Conservation (phyloP, 495 filamentous ascomycete genomes). For the Talaromyces adpressus region DNA sequence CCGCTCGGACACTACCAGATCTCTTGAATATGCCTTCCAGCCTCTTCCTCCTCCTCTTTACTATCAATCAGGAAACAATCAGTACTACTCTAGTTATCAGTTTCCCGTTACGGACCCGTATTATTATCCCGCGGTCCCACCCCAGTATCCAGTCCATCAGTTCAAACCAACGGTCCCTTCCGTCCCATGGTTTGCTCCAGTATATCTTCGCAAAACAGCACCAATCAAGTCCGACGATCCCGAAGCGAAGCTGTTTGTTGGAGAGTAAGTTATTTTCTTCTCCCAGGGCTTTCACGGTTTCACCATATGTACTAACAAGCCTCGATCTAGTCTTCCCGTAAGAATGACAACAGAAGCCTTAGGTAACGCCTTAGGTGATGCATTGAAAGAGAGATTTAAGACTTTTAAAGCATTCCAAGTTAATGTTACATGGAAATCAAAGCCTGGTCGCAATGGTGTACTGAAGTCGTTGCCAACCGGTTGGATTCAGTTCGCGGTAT, state of each 20-base stretch:
- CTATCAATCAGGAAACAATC: not conserved
- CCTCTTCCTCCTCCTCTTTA: not conserved
- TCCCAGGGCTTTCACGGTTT: not conserved
- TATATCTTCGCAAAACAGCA: not conserved
- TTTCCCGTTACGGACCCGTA: not conserved
- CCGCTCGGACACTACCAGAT: not conserved
- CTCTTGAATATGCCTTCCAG: not conserved
- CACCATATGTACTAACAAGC: not conserved
- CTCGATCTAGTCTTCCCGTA: not conserved
- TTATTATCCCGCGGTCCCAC: not conserved
- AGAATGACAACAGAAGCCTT: not conserved
- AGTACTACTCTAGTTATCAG: not conserved
- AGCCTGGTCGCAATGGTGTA: not conserved
- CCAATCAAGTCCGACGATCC: not conserved
- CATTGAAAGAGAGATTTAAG: not conserved
- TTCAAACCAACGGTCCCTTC: not conserved
- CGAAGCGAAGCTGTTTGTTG: slow-evolving; percentile 1
- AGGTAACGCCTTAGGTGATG: not conserved
- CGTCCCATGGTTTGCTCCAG: not conserved
- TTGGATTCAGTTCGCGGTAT: slow-evolving; percentile 2
- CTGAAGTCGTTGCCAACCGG: not conserved
- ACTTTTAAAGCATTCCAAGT: not conserved
- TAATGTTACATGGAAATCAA: not conserved
- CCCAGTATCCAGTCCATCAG: not conserved
- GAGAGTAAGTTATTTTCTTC: not conserved